Percentiles rank a stretch among this genome's conserved stretches.
These are phyloP conservation scores for Streptanthus diversifolius DNA, from an alignment of 345 rosid species.

Conservation along the genomic window DNA sequence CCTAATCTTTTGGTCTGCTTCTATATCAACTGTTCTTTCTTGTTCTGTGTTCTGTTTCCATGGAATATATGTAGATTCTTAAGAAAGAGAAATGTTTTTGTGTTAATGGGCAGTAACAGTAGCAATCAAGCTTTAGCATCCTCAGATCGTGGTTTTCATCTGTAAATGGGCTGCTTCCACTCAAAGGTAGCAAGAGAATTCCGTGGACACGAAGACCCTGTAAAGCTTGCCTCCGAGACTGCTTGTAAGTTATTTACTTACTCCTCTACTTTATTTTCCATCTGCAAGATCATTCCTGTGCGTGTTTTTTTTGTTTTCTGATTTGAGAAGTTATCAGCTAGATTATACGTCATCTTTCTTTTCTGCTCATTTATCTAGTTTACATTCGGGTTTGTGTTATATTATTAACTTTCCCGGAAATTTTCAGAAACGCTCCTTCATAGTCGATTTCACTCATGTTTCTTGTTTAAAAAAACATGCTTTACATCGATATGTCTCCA, in stretches of 20 bases:
- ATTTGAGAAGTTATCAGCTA: neutral
- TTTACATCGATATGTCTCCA: neutral
- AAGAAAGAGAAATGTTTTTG: neutral
- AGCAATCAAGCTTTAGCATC: constrained; percentile 16
- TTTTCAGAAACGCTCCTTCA: neutral
- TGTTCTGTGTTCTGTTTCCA: neutral
- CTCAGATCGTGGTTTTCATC: constrained; percentile 10
- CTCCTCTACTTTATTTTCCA: neutral
- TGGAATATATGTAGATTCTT: neutral
- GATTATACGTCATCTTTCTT: neutral
- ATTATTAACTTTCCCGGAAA: neutral
- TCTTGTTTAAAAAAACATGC: neutral
- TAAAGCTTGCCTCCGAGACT: constrained; percentile 81
- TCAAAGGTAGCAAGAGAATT: constrained; percentile 63
- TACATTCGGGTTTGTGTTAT: neutral
- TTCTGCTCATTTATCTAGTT: neutral
- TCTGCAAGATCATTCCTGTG: neutral
- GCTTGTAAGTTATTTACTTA: constrained; percentile 56
- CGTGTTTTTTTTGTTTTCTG: constrained; percentile 4
- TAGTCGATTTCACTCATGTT: neutral
- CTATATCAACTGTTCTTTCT: neutral
- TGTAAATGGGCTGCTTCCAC: constrained; percentile 93
- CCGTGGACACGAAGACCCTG: constrained; percentile 88
- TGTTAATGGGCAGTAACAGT: constrained; percentile 25
- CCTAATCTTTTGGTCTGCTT: neutral